Conservation (phyloP, 2,329 filamentous ascomycete species). For the Exutisphaerella laricina region DNA sequence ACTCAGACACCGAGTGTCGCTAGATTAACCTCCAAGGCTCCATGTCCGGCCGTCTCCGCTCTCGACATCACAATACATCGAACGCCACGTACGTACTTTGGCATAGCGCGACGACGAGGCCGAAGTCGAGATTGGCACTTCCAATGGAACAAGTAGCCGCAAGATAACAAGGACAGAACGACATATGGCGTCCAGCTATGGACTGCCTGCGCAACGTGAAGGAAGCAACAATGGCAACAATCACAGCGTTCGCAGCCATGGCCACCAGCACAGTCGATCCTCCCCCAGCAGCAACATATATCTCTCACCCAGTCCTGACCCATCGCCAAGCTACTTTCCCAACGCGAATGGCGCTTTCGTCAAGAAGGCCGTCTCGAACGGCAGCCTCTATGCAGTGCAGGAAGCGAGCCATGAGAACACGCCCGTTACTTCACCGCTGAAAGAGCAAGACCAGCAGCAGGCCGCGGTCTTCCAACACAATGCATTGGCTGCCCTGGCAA, state of each 20-base stretch:
- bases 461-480: constrained; percentile 16
- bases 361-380: constrained; percentile 22
- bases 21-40: too few relatives aligned
- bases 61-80: too few relatives aligned
- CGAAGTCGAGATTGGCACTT: too few relatives aligned
- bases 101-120: too few relatives aligned
- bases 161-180: background rate
- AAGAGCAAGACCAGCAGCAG: constrained; percentile 8
- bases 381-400: constrained; percentile 25
- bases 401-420: constrained; percentile 29
- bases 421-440: constrained; percentile 23
- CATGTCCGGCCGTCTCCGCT: too few relatives aligned
- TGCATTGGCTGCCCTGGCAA: constrained; percentile 19
- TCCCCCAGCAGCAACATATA: background rate
- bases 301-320: background rate
- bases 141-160: too few relatives aligned
- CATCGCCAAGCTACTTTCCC: background rate
- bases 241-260: constrained; percentile 23
- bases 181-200: constrained; percentile 43
- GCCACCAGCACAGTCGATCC: constrained; percentile 1
- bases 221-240: constrained; percentile 21
- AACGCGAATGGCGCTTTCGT: constrained; percentile 9
- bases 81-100: too few relatives aligned
- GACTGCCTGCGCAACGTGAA: constrained; percentile 34
- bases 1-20: too few relatives aligned